These are phyloP conservation scores for Funneliformis mosseae DNA, from an alignment of 192 early-diverging fungal genomes.

Conservation along the genomic window DNA sequence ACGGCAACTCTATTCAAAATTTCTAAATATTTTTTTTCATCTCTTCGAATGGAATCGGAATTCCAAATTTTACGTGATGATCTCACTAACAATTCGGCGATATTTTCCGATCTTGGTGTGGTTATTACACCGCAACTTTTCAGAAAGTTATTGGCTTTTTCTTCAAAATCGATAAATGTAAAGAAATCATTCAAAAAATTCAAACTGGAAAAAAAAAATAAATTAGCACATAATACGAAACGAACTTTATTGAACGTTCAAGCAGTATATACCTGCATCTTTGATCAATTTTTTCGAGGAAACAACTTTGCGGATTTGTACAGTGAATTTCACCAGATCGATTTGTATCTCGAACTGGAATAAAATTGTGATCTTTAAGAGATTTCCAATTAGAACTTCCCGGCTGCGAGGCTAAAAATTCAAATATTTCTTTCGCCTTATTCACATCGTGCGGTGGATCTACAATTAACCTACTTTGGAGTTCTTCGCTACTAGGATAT, in stretches of 20 bases:
- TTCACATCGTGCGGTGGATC: constrained; percentile 36
- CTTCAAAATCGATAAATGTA: constrained; percentile 71
- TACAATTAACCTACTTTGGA: constrained; percentile 45
- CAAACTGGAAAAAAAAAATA: constrained; percentile 38
- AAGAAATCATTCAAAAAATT: constrained; percentile 53
- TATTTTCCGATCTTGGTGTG: constrained; percentile 72
- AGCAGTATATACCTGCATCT: too few species aligned
- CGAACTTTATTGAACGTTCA: too few species aligned
- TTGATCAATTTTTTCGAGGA: background rate
- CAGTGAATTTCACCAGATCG: background rate
- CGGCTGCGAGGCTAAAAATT: constrained; percentile 66
- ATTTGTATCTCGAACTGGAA: constrained; percentile 51
- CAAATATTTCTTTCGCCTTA: constrained; percentile 61
- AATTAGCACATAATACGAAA: constrained; percentile 41
- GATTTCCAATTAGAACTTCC: constrained; percentile 64
- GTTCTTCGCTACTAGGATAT: constrained; percentile 50
- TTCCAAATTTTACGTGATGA: constrained; percentile 61
- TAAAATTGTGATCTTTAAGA: constrained; percentile 56
- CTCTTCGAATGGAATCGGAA: constrained; percentile 36
- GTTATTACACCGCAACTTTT: constrained; percentile 81
- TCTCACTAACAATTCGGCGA: constrained; percentile 65
- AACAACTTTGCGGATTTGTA: constrained; percentile 1
- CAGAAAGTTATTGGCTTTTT: constrained; percentile 72
- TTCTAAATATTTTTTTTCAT: constrained; percentile 67
- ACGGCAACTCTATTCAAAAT: constrained; percentile 74